These are phyloP conservation scores for Pythium sp. DNA, from an alignment of 352 stramenopile species.

Conservation along the genomic window DNA sequence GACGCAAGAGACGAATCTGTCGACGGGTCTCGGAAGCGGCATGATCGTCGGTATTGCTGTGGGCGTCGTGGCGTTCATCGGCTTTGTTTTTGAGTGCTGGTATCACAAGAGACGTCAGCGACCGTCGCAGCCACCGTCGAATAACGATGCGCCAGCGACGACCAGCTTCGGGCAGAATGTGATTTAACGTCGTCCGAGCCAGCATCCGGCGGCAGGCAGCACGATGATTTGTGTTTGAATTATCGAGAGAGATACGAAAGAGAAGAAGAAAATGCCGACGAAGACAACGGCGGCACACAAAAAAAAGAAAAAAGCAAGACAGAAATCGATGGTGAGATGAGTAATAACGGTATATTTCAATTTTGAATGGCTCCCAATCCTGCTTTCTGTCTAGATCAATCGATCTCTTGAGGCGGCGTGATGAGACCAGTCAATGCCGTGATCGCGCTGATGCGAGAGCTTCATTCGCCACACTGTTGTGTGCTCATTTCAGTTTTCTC, in stretches of 20 bases:
- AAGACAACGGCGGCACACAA: not conserved
- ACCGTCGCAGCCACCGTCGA: constrained; percentile 7
- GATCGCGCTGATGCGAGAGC: not conserved
- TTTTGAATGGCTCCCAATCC: not conserved
- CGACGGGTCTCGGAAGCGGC: constrained; percentile 62
- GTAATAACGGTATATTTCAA: constrained; percentile 1
- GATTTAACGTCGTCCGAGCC: not conserved
- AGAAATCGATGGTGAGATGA: not conserved
- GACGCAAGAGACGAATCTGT: constrained; percentile 48
- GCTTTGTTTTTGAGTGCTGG: constrained; percentile 70
- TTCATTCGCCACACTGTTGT: not conserved
- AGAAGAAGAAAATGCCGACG: not conserved
- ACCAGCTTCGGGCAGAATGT: constrained; percentile 6
- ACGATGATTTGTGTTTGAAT: not conserved
- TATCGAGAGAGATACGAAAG: not conserved
- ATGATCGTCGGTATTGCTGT: constrained; percentile 71
- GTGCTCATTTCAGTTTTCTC: constrained; percentile 24
- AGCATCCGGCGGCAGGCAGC: too few relatives aligned
- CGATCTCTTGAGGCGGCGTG: not conserved
- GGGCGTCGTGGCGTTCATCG: constrained; percentile 51
- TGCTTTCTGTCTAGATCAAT: not conserved
- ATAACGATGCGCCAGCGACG: constrained; percentile 4
- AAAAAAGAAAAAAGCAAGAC: not conserved
- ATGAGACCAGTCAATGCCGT: not conserved
- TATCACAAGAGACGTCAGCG: constrained; percentile 68